Base-by-base conservation (phyloP, 768 basidiomycete species). In the Agaricus sinodeliciosus region DNA sequence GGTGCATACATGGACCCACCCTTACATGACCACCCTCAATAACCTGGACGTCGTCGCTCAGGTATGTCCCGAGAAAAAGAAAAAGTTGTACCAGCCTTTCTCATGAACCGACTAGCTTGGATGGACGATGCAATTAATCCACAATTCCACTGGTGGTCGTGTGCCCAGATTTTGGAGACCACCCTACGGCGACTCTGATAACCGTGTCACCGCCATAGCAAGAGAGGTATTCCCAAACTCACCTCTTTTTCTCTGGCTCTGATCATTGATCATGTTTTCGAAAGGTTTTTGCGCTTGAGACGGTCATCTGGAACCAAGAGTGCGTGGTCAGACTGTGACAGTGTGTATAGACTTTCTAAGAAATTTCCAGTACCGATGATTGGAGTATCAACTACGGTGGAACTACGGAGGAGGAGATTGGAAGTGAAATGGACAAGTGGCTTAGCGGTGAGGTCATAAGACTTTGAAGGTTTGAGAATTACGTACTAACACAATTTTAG, bases 291-390 rank as follows among this genome's bases (percentile, higher is more conserved):
- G 91, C 89, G 22, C 67, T 97, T 57, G 75, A 76, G 18, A 87
- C 89, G n/a, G 79, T 94, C 50, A 69, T 90, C 58, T 97, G 94
- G 94, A 94, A 95, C 67, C 79, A 84, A 55, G 94, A 94, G 87
- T 90, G 69, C 49, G 79, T 22, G 34, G 45, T 11, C n/a, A 45
- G 48, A 51, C 40, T 40, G 40, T 9, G 47, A 25, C 51, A 22
- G n/a, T 4, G 57, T 12, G 43, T 44, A 8, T 47, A 6, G 31
- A 36, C n/a, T 26, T 48, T 49, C 43, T 9, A 43, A 44, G 16
- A 15, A 9, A 25, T 18, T 35, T 51, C 51, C 61, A 90, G 87
- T 62, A 84, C 90, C 12, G 65, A 70, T 22, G 92, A 94, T 65
- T 94, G 91, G 92, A 77, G 76, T 41, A 68, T 90, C 41, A 70